These are phyloP conservation scores for Monilinia aucupariae DNA, from an alignment of 2,329 filamentous ascomycete genomes.

Conservation along the genomic window DNA sequence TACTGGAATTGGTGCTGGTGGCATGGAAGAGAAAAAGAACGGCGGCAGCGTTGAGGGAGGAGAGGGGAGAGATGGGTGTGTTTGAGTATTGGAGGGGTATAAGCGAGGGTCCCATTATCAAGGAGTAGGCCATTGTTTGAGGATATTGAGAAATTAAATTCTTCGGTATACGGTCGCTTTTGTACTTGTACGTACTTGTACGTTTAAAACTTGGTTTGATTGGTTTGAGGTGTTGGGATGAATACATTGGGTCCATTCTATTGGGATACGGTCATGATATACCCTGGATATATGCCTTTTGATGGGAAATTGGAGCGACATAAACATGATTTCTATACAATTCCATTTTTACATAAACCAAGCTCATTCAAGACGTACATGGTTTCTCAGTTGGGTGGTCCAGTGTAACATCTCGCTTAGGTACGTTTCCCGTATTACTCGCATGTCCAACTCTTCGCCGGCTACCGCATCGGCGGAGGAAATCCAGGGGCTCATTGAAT, in stretches of 20 bases:
- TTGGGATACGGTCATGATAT: neutral
- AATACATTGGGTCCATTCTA: neutral
- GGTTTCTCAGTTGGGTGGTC: neutral
- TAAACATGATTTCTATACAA: neutral
- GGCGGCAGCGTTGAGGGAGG: neutral
- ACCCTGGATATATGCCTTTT: constrained; percentile 1
- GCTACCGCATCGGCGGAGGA: too few species aligned
- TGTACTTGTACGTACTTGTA: neutral
- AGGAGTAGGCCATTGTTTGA: neutral
- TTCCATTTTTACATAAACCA: neutral
- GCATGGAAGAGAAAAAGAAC: constrained; percentile 24
- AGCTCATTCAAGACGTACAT: neutral
- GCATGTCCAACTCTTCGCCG: too few species aligned
- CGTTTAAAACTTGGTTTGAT: neutral
- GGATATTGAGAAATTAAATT: neutral
- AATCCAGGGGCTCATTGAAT: too few species aligned
- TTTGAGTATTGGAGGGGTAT: neutral
- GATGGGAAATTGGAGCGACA: neutral
- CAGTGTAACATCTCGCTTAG: neutral
- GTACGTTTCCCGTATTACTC: too few species aligned
- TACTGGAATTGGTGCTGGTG: constrained; percentile 30
- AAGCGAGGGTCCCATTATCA: constrained; percentile 3
- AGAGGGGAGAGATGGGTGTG: constrained; percentile 6
- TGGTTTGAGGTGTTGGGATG: constrained; percentile 5
- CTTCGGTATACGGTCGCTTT: neutral